Conservation (phyloP, 2,329 filamentous ascomycete species). For the Sclerotiophoma versabilis region DNA sequence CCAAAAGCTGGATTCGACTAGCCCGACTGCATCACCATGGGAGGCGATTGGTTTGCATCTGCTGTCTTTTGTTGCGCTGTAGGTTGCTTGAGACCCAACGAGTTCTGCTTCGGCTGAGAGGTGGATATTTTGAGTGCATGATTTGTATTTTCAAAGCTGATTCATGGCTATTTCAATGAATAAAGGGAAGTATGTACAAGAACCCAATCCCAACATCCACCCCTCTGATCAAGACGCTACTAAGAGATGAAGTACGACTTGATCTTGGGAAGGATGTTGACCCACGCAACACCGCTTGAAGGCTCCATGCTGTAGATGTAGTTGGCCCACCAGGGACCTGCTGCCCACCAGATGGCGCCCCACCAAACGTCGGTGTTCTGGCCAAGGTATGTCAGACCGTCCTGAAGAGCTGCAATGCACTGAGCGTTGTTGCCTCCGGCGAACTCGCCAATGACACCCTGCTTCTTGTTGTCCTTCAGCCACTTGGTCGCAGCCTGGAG, state of each 20-base stretch:
- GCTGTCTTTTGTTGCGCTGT: too few relatives aligned
- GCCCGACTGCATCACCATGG: too few relatives aligned
- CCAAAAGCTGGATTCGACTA: too few relatives aligned
- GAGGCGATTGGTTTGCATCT: too few relatives aligned
- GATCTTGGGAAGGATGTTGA: constrained; percentile 42
- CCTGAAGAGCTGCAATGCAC: constrained; percentile 59
- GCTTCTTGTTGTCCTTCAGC: constrained; percentile 61
- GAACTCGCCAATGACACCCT: constrained; percentile 63
- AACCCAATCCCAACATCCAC: background rate
- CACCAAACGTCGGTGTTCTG: constrained; percentile 62
- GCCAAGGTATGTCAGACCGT: constrained; percentile 58
- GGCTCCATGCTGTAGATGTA: constrained; percentile 62
- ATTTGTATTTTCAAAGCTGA: too few relatives aligned
- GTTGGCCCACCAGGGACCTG: constrained; percentile 60
- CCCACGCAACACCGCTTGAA: constrained; percentile 52
- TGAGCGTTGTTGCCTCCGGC: constrained; percentile 60
- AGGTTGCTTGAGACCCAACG: too few relatives aligned
- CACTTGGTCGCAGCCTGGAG: constrained; percentile 61
- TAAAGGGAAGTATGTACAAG: constrained; percentile 4
- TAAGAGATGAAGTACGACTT: constrained; percentile 43
- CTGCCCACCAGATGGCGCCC: constrained; percentile 63
- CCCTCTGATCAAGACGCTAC: background rate
- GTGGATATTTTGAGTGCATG: too few relatives aligned
- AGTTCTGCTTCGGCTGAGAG: too few relatives aligned
- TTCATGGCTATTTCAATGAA: background rate